Evolutionary conservation across 2,329 filamentous ascomycete species (phyloP).

Genomic region (Trichoderma afroharzianum): DNA sequence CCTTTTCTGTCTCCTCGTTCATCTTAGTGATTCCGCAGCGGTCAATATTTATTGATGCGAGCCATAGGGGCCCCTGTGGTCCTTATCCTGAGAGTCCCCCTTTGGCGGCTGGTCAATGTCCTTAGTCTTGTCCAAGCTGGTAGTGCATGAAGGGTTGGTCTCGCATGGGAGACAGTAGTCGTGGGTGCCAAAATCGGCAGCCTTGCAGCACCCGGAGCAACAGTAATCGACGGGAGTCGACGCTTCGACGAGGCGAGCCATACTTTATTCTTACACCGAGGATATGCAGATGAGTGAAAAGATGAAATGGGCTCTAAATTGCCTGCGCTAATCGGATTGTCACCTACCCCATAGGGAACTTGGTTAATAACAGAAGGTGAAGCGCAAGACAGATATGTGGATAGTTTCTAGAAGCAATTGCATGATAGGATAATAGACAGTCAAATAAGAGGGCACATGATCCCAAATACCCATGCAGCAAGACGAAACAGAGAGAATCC

Average conservation of each 20-base stretch:
- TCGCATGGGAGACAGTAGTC: constrained; percentile 32
- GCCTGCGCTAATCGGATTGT: neutral
- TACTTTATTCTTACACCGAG: neutral
- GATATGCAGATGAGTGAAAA: neutral
- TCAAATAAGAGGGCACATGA: constrained; percentile 8
- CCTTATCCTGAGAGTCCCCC: neutral
- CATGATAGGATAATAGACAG: neutral
- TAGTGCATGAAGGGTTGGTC: constrained; percentile 25
- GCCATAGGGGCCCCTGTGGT: neutral
- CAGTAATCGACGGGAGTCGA: constrained; percentile 23
- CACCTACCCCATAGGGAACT: constrained; percentile 9
- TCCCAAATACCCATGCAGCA: constrained; percentile 4
- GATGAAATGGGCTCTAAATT: neutral
- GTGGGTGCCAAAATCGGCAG: constrained; percentile 30
- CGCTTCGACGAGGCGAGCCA: constrained; percentile 13
- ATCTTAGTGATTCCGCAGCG: neutral
- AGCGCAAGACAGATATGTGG: neutral
- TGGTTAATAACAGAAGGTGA: neutral
- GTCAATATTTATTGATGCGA: neutral
- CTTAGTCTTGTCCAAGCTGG: constrained; percentile 12
- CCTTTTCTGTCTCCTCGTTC: neutral
- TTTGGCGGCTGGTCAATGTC: constrained; percentile 6
- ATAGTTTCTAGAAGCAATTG: neutral
- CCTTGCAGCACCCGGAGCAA: constrained; percentile 32
- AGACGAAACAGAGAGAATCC: neutral